These are phyloP conservation scores for Nemania diffusa DNA, from an alignment of 2,329 filamentous ascomycete species.

Conservation along the genomic window DNA sequence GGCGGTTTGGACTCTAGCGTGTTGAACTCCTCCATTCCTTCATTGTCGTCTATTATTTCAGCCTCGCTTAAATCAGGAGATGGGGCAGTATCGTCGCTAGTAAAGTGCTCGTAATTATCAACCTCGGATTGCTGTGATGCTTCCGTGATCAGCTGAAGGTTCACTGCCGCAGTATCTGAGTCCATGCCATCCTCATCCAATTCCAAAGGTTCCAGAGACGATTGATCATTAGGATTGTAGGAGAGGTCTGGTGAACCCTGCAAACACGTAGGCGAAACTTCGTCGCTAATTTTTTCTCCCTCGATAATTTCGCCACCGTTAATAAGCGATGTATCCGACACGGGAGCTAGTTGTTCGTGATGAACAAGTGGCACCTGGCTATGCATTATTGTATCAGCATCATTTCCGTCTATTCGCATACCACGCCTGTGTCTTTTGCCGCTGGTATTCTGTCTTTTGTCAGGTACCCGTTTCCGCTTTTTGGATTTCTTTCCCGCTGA, in stretches of 20 bases:
- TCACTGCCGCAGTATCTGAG: constrained; percentile 46
- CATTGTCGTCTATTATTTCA: constrained; percentile 31
- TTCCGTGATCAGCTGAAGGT: constrained; percentile 48
- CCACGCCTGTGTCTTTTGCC: constrained; percentile 45
- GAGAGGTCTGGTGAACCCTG: constrained; percentile 34
- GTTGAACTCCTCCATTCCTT: constrained; percentile 11
- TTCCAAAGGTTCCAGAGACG: constrained; percentile 29
- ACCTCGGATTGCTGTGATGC: constrained; percentile 47
- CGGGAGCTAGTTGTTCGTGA: constrained; percentile 14
- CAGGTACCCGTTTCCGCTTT: constrained; percentile 45
- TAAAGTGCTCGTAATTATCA: constrained; percentile 3
- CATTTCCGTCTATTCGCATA: constrained; percentile 30
- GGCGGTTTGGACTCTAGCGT: background rate
- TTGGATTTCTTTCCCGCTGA: constrained; percentile 41
- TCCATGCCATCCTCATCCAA: constrained; percentile 39
- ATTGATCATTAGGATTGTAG: constrained; percentile 23
- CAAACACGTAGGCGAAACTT: background rate
- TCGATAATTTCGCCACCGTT: constrained; percentile 20
- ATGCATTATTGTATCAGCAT: constrained; percentile 36
- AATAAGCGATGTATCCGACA: constrained; percentile 1
- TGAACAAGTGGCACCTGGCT: constrained; percentile 34
- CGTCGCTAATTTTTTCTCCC: background rate
- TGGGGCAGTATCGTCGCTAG: background rate
- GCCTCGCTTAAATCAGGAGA: constrained; percentile 12
- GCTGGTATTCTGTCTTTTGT: constrained; percentile 37